These are phyloP conservation scores for Penicillium malachiteum DNA, from an alignment of 495 filamentous ascomycete species.

Conservation along the genomic window DNA sequence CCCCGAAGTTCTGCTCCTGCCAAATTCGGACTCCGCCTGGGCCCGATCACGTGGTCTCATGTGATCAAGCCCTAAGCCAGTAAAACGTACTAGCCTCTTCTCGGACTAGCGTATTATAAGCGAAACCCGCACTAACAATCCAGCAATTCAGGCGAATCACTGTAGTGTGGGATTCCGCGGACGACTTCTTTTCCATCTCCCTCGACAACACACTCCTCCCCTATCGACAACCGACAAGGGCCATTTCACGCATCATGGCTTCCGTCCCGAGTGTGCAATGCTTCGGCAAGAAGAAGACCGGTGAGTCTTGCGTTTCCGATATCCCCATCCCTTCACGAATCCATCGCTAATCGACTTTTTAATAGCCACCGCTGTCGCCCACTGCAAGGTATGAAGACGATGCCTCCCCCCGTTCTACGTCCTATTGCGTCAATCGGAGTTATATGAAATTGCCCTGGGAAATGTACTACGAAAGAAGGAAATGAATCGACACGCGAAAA, in stretches of 20 bases:
- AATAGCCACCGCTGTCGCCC: constrained; percentile 80
- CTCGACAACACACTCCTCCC: constrained; percentile 45
- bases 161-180: constrained; percentile 30
- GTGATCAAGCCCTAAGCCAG: constrained; percentile 33
- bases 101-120: constrained; percentile 39
- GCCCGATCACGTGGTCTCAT: constrained; percentile 20
- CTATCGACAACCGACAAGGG: constrained; percentile 46
- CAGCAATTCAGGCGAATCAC: constrained; percentile 30
- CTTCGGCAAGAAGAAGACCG: constrained; percentile 93
- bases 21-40: constrained; percentile 19
- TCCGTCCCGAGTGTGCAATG: constrained; percentile 84
- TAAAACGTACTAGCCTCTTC: constrained; percentile 7
- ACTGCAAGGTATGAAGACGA: constrained; percentile 77
- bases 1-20: constrained; percentile 14
- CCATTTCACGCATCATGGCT: constrained; percentile 63
- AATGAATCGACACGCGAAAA: constrained; percentile 2
- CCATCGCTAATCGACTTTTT: constrained; percentile 32
- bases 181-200: constrained; percentile 33
- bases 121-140: constrained; percentile 46
- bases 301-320: constrained; percentile 37
- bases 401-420: constrained; percentile 15
- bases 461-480: not conserved
- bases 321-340: constrained; percentile 3
- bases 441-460: constrained; percentile 4
- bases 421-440: constrained; percentile 19